These are phyloP conservation scores for Urtica urens DNA, from an alignment of 306 rosid genomes.

Conservation along the genomic window DNA sequence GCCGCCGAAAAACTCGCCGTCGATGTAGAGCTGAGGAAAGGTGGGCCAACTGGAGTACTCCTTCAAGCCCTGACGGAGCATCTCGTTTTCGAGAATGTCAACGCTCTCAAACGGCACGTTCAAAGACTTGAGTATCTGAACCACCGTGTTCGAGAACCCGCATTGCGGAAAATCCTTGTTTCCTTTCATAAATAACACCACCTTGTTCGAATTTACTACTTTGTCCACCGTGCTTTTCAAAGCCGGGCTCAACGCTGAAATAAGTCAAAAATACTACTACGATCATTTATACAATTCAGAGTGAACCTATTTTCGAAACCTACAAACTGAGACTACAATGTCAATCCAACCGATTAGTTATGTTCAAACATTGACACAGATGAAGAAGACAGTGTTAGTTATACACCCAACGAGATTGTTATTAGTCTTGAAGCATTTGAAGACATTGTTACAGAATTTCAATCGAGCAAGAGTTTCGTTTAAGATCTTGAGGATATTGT, in stretches of 20 bases:
- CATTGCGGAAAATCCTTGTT: conserved; percentile 88
- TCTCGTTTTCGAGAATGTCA: conserved; percentile 68
- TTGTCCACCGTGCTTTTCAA: conserved; percentile 81
- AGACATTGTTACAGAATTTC: no score
- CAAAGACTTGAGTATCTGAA: conserved; percentile 74
- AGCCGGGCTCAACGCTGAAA: conserved; percentile 68
- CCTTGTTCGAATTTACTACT: conserved; percentile 68
- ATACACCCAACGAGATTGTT: no score
- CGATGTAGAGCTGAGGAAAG: conserved; percentile 90
- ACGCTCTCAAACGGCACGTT: conserved; percentile 67
- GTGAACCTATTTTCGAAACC: conserved; percentile 1
- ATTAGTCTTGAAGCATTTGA: no score
- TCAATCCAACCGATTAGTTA: no score
- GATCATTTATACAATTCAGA: no score
- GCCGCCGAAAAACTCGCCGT: conserved; percentile 97
- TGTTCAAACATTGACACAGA: no score
- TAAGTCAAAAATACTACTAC: background rate
- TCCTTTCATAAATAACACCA: conserved; percentile 91
- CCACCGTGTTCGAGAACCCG: conserved; percentile 89
- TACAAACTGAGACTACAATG: no score
- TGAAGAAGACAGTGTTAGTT: no score
- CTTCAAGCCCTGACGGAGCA: conserved; percentile 73
- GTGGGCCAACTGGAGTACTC: conserved; percentile 93
- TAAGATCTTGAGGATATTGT: no score
- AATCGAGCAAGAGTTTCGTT: no score